Base-by-base conservation (phyloP, 1,139 yeast genomes). In the Nakaseomyces sp. region DNA sequence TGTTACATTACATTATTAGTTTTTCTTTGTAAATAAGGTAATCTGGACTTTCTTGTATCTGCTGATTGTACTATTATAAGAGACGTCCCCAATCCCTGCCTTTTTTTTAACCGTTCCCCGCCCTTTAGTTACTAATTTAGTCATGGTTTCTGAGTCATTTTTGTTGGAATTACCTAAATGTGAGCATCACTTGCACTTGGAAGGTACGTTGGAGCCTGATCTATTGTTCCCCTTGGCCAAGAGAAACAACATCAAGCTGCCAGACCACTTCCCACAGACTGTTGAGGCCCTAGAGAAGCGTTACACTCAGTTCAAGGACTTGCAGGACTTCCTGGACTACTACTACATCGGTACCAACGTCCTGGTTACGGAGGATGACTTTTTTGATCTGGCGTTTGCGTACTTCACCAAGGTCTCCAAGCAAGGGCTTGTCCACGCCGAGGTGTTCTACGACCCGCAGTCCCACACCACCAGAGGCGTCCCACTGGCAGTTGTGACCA, bases 371-470 rank as follows among this genome's bases (percentile, higher is more conserved):
- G 85, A 80, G 54, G 66, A 76, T 40, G 94, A 84, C 65, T 84
- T 77, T 60, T 80, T 73, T 52, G 85, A 81, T 54, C 68, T 84
- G 54, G 87, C 91, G n/a, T 78, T 76, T 76, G 79, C 73, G 8
- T 84, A 84, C 62, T 81, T 83, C 63, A 62, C 61, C 41, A 76
- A 72, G 52, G 86, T 86, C 6, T 62, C 73, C 43, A 52, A 60
- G 4, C 87, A 84, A 57, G 86, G 86, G 15, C 68, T 81, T 47
- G 63, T 61, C 40, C 87, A 80, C 58, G 71, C 81, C 1, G 94
- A 84, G 63, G 77, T 80, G 0, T 84, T 83, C 60, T 84, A 81
- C 54, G 94, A 84, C 57, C 93, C 94, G 19, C 94, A 84, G 64
- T 87, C 87, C 20, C 94, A 84, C 57, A 71, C 81, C 25, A 80